Evolutionary conservation across 306 rosid species (phyloP), one percentile per base, ranked within the genome.

Genomic region (Begonia fuchsioides): DNA sequence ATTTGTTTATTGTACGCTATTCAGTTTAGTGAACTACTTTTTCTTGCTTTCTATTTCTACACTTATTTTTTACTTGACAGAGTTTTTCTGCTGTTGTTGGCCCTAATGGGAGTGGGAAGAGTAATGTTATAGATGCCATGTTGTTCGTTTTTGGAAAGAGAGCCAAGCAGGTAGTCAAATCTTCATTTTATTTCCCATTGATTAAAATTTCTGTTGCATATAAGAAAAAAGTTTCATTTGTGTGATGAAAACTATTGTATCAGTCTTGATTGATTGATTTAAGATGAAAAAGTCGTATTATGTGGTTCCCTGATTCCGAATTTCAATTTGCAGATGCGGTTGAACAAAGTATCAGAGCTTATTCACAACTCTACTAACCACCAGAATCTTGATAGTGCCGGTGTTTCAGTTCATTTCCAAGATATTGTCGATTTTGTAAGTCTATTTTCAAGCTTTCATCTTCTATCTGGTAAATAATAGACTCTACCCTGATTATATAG

Each of bases 81-180:
- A 90, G 98, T 59, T 90, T 90, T 62, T 81, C 98, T 9, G 95
- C 98, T 0, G 98, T 90, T 54, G 92, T 90, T 76, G 98, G 98
- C 65, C 98, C 98, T 0, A 85, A 90, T 35, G 98, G 98, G 44
- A 85, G 98, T 47, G 95, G 98, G 20, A 90, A 90, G 59, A 90
- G 98, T 72, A 90, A 90, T 11, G 98, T 90, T 38, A 90, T 90
- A 6, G 96, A 87, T 19, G 96, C 94, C 5, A 87, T 87, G 96
- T 61, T 87, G 38, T 87, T 87, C 50, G 96, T 87, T 13, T 87
- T 87, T 12, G 96, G 96, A 43, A 87, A 87, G 69, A 70, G 96
- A 65, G 96, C 94, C 10, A 87, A 87, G 75, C 96, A 87, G 87
- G 96, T 87, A 3, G n/a, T 38, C 14, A 1, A 48, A 15, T 26